Evolutionary conservation across 176 grass and related monocot genomes (phyloP), one percentile per base, ranked within the genome.

Genomic region (Eremochloa ophiuroides): DNA sequence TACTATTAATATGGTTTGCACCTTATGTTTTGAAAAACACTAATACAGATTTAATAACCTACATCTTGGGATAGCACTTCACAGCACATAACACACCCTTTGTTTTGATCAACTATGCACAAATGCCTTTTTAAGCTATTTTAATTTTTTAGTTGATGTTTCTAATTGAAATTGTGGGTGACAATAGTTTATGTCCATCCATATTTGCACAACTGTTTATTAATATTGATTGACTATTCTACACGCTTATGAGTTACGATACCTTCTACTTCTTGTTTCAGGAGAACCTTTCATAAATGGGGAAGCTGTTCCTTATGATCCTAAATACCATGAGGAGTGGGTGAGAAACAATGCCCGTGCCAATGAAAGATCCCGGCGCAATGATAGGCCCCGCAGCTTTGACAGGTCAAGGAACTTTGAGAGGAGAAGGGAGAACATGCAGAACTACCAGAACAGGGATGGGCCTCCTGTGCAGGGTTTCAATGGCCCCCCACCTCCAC

Each of bases 261-360:
- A 27, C 22, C 5, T 71, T 78, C 44, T 76, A 16, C 12, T 55
- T 27, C 83, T 28, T 82, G 37, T 79, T 82, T 44, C 79, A 99
- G 96, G 96, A 29, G 96, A 99, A 30, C 96, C 96, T 14, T 99
- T 99, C 77, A 91, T 99, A 41, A 76, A 99, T 80, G 96, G 96
- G 55, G 62, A 99, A 84, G 87, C 96, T 66, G 90, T 99, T 66
- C 91, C 93, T 76, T 95, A 95, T 70, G 87, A 95, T 44, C 84
- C 93, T 18, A 95, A 95, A 55, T 95, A 86, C 27, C 93, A 95
- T n/a, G 87, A 92, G 44, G 93, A 95, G 44, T 95, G 90, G 93
- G 93, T 92, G 18, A 64, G 89, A 25, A 94, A 92, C 66, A 92
- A 89, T 87, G 79, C 78, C 15, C 86, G 84, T 60, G 89, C 89